These are phyloP conservation scores for Metschnikowia sp. DNA, from an alignment of 805 yeast species.

Conservation along the genomic window DNA sequence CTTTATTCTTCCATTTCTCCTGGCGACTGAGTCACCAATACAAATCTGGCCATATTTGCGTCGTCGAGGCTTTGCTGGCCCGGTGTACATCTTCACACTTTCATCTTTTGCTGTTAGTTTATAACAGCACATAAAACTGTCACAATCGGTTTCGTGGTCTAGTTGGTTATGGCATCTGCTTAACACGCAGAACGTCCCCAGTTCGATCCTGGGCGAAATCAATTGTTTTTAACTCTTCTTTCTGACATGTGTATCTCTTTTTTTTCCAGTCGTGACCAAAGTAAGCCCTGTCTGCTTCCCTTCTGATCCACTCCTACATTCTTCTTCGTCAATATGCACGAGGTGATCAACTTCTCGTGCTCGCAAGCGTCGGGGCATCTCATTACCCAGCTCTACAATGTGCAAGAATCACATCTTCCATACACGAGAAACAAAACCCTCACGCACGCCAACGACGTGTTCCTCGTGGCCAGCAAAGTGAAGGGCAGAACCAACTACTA, in stretches of 20 bases:
- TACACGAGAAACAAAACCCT: conserved; percentile 45
- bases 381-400: conserved; percentile 76
- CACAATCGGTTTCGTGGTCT: conserved; percentile 21
- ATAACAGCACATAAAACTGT: too few species aligned
- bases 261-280: too few species aligned
- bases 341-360: conserved; percentile 65
- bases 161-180: conserved; percentile 26
- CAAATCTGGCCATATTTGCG: too few species aligned
- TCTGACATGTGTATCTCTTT: too few species aligned
- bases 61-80: too few species aligned
- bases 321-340: conserved; percentile 27
- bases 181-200: conserved; percentile 27
- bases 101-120: too few species aligned
- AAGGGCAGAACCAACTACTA: conserved; percentile 47
- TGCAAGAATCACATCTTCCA: conserved; percentile 67
- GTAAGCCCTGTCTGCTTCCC: too few species aligned
- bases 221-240: too few species aligned
- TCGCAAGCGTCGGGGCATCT: conserved; percentile 75
- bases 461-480: conserved; percentile 19
- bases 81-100: too few species aligned
- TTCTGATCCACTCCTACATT: too few species aligned
- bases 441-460: conserved; percentile 44
- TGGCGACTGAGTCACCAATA: too few species aligned
- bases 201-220: conserved; percentile 27
- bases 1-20: too few species aligned